Percentiles rank a stretch among this genome's conserved stretches.
phyloP scores from a whole-genome alignment of 495 filamentous ascomycete genomes.

The Cryomyces antarcticus region DNA sequence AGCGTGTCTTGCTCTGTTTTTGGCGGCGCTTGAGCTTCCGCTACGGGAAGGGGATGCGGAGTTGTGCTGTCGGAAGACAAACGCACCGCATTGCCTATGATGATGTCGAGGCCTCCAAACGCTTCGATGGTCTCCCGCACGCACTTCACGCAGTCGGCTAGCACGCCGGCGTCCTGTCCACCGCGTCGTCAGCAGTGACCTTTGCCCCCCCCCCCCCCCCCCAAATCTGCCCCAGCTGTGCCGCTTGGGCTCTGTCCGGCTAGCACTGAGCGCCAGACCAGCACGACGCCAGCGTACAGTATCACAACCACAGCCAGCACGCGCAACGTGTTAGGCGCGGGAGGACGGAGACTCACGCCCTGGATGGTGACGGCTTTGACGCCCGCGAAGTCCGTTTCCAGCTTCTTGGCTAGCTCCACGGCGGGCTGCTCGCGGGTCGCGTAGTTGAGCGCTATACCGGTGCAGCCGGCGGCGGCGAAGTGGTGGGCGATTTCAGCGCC shows the following conservation, averaged over 20 bases:
- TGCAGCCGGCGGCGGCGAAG: constrained; percentile 45
- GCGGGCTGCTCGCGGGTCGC: constrained; percentile 31
- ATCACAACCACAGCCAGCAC: neutral
- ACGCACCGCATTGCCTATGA: constrained; percentile 51
- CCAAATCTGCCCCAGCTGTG: neutral
- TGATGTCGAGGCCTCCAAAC: constrained; percentile 42
- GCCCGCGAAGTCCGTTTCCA: constrained; percentile 26
- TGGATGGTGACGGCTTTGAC: constrained; percentile 37
- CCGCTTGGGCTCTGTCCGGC: neutral
- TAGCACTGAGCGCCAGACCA: neutral
- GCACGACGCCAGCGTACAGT: neutral
- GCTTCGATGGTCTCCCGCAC: constrained; percentile 35
- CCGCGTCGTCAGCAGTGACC: neutral
- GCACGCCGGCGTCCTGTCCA: constrained; percentile 34
- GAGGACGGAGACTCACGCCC: constrained; percentile 25
- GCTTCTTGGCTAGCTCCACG: constrained; percentile 28
- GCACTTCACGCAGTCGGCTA: constrained; percentile 30
- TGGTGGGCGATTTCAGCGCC: constrained; percentile 41
- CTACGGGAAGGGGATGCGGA: neutral
- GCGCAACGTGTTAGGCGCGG: too few species aligned
- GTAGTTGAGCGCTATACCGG: constrained; percentile 49
- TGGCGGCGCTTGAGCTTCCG: neutral
- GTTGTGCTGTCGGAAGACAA: neutral
- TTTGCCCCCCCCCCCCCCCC: neutral
- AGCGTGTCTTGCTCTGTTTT: neutral